phyloP scores from a whole-genome alignment of 1,139 yeast species.

The Debaryomyces sp. region DNA sequence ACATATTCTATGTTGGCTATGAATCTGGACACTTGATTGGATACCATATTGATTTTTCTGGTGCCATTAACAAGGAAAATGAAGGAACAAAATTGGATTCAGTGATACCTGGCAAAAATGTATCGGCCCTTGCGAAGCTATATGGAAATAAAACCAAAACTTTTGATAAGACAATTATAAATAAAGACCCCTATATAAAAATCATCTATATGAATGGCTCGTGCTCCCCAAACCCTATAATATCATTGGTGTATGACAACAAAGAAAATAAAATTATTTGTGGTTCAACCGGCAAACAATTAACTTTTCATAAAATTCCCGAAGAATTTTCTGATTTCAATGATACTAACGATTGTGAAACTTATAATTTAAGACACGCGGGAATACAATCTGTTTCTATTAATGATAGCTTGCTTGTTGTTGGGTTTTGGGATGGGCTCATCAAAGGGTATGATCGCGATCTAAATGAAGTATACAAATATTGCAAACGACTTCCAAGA shows the following conservation, averaged over 20 bases:
- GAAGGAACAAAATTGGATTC: background rate
- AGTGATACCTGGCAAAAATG: background rate
- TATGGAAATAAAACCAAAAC: background rate
- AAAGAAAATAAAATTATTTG: conserved; percentile 28
- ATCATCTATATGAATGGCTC: conserved; percentile 26
- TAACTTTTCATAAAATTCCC: conserved; percentile 27
- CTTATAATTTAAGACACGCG: conserved; percentile 18
- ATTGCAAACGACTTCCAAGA: conserved; percentile 5
- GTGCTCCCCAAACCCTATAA: conserved; percentile 56
- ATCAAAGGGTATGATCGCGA: conserved; percentile 25
- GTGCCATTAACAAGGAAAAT: background rate
- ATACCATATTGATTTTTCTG: conserved; percentile 19
- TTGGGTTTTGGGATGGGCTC: conserved; percentile 47
- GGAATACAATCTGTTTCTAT: conserved; percentile 25
- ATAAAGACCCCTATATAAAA: conserved; percentile 22
- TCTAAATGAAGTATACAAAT: conserved; percentile 11
- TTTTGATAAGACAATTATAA: conserved; percentile 21
- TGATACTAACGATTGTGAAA: background rate
- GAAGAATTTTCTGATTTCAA: background rate
- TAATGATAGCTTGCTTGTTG: conserved; percentile 13
- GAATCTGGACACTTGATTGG: conserved; percentile 59
- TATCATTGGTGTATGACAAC: conserved; percentile 32
- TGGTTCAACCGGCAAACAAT: conserved; percentile 45
- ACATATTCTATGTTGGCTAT: conserved; percentile 49
- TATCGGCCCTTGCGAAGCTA: background rate